Percentiles rank a stretch among this genome's conserved stretches.
Evolutionary conservation across 441 rosid genomes (phyloP).

Genomic region (Kokia cookei): DNA sequence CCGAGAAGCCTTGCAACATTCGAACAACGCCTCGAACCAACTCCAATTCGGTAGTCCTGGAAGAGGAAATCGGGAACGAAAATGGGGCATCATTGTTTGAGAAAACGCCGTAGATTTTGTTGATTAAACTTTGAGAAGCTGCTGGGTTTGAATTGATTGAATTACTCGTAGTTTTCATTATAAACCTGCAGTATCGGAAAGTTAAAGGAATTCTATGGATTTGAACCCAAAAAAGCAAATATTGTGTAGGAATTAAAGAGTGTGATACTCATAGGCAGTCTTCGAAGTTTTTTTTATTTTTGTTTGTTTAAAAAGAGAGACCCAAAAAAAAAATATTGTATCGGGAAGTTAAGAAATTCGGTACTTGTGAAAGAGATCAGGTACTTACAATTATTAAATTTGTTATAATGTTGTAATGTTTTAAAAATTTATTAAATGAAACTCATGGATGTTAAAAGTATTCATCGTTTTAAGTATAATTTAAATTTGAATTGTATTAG

Average conservation of each 20-base stretch:
- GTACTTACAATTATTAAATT: too few relatives aligned
- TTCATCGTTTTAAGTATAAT: too few relatives aligned
- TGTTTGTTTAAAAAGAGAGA: too few relatives aligned
- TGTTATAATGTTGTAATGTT: too few relatives aligned
- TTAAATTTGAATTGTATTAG: too few relatives aligned
- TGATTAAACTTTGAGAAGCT: constrained; percentile 20
- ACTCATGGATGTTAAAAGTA: too few relatives aligned
- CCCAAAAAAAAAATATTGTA: too few relatives aligned
- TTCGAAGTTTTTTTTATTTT: neutral
- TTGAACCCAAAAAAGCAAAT: neutral
- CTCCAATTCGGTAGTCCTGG: constrained; percentile 60
- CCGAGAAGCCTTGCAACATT: constrained; percentile 80
- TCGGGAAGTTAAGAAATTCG: too few relatives aligned
- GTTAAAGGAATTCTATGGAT: neutral
- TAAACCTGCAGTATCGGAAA: neutral
- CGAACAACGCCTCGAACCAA: constrained; percentile 61
- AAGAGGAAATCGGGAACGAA: constrained; percentile 37
- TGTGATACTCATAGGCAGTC: neutral
- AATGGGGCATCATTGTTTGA: constrained; percentile 43
- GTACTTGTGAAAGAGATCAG: too few relatives aligned
- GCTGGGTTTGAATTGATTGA: constrained; percentile 3
- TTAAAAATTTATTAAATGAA: too few relatives aligned
- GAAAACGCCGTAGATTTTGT: constrained; percentile 21
- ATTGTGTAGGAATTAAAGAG: neutral
- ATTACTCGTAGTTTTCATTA: neutral